Evolutionary conservation across 805 yeast genomes (phyloP).

Genomic region (Komagataella pastoris): DNA sequence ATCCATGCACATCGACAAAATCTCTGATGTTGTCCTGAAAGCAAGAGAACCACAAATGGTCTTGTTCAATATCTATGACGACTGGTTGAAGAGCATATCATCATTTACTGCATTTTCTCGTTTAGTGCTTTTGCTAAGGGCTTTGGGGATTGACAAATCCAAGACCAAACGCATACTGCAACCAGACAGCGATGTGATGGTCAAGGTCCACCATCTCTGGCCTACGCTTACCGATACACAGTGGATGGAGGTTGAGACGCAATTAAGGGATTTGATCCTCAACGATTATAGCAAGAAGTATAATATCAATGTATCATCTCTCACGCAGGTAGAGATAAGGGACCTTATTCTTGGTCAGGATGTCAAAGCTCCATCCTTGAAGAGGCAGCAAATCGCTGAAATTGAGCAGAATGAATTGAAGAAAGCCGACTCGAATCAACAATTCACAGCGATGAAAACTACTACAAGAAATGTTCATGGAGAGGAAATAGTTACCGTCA

Average conservation of each 20-base stretch:
- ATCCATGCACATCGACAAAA: constrained; percentile 67
- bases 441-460: constrained; percentile 66
- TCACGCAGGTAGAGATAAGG: constrained; percentile 88
- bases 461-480: constrained; percentile 88
- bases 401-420: constrained; percentile 38
- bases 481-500: constrained; percentile 88
- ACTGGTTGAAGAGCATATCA: constrained; percentile 77
- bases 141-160: constrained; percentile 65
- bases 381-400: constrained; percentile 75
- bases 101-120: constrained; percentile 92
- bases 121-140: constrained; percentile 69
- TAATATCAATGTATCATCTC: constrained; percentile 71
- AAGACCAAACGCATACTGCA: constrained; percentile 61
- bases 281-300: constrained; percentile 77
- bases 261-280: constrained; percentile 77
- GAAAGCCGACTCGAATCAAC: constrained; percentile 28
- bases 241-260: constrained; percentile 85
- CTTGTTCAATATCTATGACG: constrained; percentile 82
- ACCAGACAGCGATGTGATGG: constrained; percentile 58
- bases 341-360: constrained; percentile 93
- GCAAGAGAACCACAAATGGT: constrained; percentile 94
- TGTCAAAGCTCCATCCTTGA: constrained; percentile 77
- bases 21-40: constrained; percentile 63
- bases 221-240: constrained; percentile 80
- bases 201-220: constrained; percentile 82